Evolutionary conservation across 2,329 filamentous ascomycete genomes (phyloP).

Genomic region (Colletotrichum kahawae): DNA sequence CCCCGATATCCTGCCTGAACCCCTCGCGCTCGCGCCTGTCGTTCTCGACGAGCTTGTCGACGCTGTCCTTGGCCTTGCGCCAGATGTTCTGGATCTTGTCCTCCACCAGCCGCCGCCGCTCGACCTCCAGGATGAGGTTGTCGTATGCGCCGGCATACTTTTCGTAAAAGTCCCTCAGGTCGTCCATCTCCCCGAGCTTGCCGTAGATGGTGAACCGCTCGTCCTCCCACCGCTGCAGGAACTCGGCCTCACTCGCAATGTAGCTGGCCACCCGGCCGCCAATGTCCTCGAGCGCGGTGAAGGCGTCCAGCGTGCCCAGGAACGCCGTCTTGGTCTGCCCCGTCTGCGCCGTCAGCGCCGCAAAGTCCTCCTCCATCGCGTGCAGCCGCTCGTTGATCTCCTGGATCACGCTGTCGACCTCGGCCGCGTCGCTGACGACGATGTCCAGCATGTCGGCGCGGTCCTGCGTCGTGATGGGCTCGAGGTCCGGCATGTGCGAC

Average conservation of each 20-base stretch:
- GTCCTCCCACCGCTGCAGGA: constrained; percentile 72
- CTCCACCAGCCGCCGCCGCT: constrained; percentile 74
- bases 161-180: constrained; percentile 83
- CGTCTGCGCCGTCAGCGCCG: constrained; percentile 67
- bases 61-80: constrained; percentile 76
- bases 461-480: constrained; percentile 77
- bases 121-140: constrained; percentile 82
- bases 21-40: constrained; percentile 77
- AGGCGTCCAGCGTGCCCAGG: constrained; percentile 64
- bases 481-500: constrained; percentile 55
- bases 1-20: constrained; percentile 83
- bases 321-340: constrained; percentile 61
- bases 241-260: constrained; percentile 68
- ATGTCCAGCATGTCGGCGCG: constrained; percentile 84
- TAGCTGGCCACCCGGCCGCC: constrained; percentile 69
- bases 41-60: constrained; percentile 75
- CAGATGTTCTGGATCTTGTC: constrained; percentile 77
- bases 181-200: constrained; percentile 77
- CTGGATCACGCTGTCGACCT: constrained; percentile 69
- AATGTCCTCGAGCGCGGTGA: constrained; percentile 71
- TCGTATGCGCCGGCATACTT: constrained; percentile 86
- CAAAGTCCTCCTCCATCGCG: constrained; percentile 77
- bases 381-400: constrained; percentile 77
- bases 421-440: constrained; percentile 71
- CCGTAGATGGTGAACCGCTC: constrained; percentile 73